These are phyloP conservation scores for Citrus trifoliata DNA, from an alignment of 345 rosid genomes.

Conservation along the genomic window DNA sequence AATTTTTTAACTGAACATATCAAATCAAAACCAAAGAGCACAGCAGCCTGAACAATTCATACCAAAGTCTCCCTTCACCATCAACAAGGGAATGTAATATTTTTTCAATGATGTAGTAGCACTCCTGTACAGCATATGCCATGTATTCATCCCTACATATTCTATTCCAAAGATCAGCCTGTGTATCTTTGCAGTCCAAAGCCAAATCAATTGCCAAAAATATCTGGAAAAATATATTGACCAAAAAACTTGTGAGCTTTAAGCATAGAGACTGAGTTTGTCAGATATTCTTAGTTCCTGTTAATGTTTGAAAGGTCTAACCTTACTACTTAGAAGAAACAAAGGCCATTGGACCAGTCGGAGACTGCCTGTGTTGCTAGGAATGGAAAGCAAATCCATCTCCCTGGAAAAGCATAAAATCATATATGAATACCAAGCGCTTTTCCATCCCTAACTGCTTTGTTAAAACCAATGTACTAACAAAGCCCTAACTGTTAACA, in stretches of 20 bases:
- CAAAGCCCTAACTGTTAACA: neutral
- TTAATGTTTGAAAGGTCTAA: constrained; percentile 25
- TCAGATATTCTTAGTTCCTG: neutral
- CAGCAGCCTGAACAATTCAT: constrained; percentile 16
- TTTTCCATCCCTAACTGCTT: neutral
- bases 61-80: constrained; percentile 97
- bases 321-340: constrained; percentile 99
- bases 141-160: constrained; percentile 91
- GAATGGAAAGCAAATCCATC: constrained; percentile 91
- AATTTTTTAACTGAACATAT: neutral
- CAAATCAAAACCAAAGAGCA: constrained; percentile 11
- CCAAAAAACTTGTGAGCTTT: constrained; percentile 13
- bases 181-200: constrained; percentile 83
- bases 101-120: constrained; percentile 83
- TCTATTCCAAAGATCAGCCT: constrained; percentile 71
- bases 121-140: constrained; percentile 96
- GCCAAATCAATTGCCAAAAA: constrained; percentile 94
- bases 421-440: neutral
- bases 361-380: constrained; percentile 92
- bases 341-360: constrained; percentile 97
- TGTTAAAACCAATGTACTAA: neutral
- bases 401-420: constrained; percentile 52
- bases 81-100: constrained; percentile 77
- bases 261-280: constrained; percentile 1
- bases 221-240: constrained; percentile 48